Evolutionary conservation across 2,329 filamentous ascomycete genomes (phyloP).

Genomic region (Canariomyces notabilis): DNA sequence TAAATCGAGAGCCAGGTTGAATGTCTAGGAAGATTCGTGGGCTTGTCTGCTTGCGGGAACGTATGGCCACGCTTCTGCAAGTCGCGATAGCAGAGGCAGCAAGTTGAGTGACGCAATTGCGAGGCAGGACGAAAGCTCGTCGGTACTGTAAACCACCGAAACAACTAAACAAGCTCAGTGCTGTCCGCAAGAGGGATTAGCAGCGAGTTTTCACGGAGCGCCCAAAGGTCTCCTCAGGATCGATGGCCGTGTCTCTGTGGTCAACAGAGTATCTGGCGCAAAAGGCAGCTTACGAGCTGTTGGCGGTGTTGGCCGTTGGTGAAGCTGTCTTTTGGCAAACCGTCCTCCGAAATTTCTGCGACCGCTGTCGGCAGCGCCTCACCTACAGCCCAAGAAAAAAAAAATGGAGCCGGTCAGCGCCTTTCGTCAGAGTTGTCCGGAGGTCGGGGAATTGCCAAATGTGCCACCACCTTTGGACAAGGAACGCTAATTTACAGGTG

Average conservation of each 20-base stretch:
- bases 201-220: too few species aligned
- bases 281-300: not conserved
- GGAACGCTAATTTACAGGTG: slow-evolving; percentile 4
- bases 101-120: slow-evolving; percentile 25
- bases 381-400: slow-evolving; percentile 16
- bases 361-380: slow-evolving; percentile 27
- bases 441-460: slow-evolving; percentile 16
- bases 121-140: slow-evolving; percentile 2
- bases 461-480: too few species aligned
- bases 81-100: slow-evolving; percentile 7
- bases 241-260: slow-evolving; percentile 6
- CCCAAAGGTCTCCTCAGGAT: too few species aligned
- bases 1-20: slow-evolving; percentile 63
- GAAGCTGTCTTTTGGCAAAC: slow-evolving; percentile 12
- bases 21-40: not conserved
- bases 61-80: slow-evolving; percentile 9
- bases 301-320: slow-evolving; percentile 7
- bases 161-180: not conserved
- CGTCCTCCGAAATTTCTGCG: slow-evolving; percentile 21
- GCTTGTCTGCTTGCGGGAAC: too few species aligned
- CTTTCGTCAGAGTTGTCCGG: slow-evolving; percentile 12
- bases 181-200: too few species aligned
- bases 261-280: slow-evolving; percentile 4
- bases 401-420: slow-evolving; percentile 14
- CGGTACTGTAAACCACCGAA: slow-evolving; percentile 7